Base-by-base conservation (phyloP, 768 basidiomycete species). In the Infundibulicybe gibba region DNA sequence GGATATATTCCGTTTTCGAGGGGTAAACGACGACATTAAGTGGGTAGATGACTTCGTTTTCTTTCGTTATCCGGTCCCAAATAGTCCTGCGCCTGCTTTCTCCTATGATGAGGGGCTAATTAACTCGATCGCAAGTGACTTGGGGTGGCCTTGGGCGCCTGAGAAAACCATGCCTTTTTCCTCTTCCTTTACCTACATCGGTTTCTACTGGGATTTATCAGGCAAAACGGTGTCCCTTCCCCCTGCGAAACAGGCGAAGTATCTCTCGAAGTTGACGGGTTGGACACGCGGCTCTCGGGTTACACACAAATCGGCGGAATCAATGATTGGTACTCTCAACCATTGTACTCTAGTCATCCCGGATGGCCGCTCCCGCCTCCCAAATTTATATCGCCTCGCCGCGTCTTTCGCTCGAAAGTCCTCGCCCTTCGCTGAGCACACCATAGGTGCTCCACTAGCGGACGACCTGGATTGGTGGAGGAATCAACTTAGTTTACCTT, bases 121-220 rank as follows among this genome's bases (percentile, higher is more conserved):
- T 11, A 53, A 70, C 45, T 6, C 3, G 5, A 44, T 70, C 1
- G 64, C 64, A 0, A 37, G 25, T 0, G n/a, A 37, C 1, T 58
- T 72, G 6, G 65, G 68, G 1, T 59, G 62, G 8, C 54, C 59
- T 0, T 69, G 67, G 68, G 55, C 64, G 25, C 15, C 9, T 2
- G 42, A 48, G 2, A 72, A 72, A 45, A 57, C 62, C 32, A 45
- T 52, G 1, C 55, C 53, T 1, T 62, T 60, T 72, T 61, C n/a
- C n/a, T n/a, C n/a, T n/a, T n/a, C n/a, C n/a, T n/a, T n/a, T n/a
- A n/a, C n/a, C n/a, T n/a, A n/a, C 48, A 57, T 67, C 0, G 58
- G 68, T 0, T 59, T 71, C 39, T 8, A 40, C 0, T 70, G 69
- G 67, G 40, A 66, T 48, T 41, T 70, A 0, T 11, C 32, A 1